These are phyloP conservation scores for Dothidotthia symphoricarpi DNA, from an alignment of 2,329 filamentous ascomycete species.

Conservation along the genomic window DNA sequence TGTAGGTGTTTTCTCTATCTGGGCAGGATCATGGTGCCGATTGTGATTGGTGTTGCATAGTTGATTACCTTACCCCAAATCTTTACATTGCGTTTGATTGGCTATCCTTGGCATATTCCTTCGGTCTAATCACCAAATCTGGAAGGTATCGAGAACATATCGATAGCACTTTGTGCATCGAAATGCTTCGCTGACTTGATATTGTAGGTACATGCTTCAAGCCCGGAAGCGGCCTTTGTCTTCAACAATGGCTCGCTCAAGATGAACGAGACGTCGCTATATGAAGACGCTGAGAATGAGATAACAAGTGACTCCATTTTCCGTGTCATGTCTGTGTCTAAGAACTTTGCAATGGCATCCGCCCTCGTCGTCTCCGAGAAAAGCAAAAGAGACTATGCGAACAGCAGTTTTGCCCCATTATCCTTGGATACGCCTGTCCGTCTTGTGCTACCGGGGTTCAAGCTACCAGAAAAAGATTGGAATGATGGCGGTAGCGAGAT, in stretches of 20 bases:
- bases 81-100: not conserved
- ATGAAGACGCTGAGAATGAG: slow-evolving; percentile 4
- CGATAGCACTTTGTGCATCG: too few species aligned
- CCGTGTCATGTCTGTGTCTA: slow-evolving; percentile 31
- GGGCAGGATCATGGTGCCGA: too few species aligned
- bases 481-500: slow-evolving; percentile 33
- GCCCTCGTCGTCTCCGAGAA: slow-evolving; percentile 14
- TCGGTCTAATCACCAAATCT: too few species aligned
- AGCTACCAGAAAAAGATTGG: slow-evolving; percentile 27
- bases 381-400: too few species aligned
- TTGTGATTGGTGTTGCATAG: too few species aligned
- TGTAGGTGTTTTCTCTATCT: slow-evolving; percentile 25
- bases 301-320: slow-evolving; percentile 34
- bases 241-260: slow-evolving; percentile 35
- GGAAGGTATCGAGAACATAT: too few species aligned
- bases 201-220: slow-evolving; percentile 29
- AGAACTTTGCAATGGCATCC: slow-evolving; percentile 28
- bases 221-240: slow-evolving; percentile 13
- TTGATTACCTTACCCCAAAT: not conserved
- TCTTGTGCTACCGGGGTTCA: slow-evolving; percentile 22
- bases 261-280: slow-evolving; percentile 25
- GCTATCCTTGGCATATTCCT: too few species aligned
- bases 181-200: too few species aligned
- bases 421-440: slow-evolving; percentile 26
- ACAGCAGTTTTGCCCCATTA: slow-evolving; percentile 4